Evolutionary conservation across 768 basidiomycete species (phyloP).

Genomic region (Serendipita vermifera): DNA sequence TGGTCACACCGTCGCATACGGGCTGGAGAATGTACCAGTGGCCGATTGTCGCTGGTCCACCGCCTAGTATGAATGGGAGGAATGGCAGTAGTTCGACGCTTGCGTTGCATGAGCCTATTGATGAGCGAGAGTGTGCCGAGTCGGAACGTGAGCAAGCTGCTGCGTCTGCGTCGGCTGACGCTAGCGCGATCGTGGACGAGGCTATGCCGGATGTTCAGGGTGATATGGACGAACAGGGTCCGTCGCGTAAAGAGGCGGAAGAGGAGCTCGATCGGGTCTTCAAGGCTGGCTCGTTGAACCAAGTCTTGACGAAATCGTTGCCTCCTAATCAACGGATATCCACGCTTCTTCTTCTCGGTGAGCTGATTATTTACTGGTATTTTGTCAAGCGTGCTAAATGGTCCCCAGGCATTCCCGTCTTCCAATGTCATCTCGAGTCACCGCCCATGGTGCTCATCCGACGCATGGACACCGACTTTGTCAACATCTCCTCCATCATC

Average conservation of each 20-base stretch:
- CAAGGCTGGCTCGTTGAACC: constrained; percentile 13
- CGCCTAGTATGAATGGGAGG: no score
- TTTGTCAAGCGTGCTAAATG: background rate
- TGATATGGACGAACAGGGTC: no score
- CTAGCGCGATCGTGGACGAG: no score
- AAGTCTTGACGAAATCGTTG: background rate
- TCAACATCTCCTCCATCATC: constrained; percentile 52
- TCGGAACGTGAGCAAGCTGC: no score
- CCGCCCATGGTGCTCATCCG: constrained; percentile 38
- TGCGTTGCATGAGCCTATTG: no score
- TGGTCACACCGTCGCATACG: constrained; percentile 3
- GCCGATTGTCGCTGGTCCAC: background rate
- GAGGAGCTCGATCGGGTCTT: constrained; percentile 21
- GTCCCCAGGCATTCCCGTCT: constrained; percentile 41
- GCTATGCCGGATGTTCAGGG: no score
- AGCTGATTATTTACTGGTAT: background rate
- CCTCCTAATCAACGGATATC: background rate
- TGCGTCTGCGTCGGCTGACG: no score
- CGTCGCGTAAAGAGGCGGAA: constrained; percentile 4
- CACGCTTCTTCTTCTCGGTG: constrained; percentile 1
- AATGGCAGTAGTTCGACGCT: no score
- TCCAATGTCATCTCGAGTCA: constrained; percentile 49
- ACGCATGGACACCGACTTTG: constrained; percentile 67
- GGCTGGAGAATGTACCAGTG: constrained; percentile 4
- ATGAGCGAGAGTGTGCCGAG: no score